Evolutionary conservation across 257 asterid genomes (phyloP).

Genomic region (Vinca minor): DNA sequence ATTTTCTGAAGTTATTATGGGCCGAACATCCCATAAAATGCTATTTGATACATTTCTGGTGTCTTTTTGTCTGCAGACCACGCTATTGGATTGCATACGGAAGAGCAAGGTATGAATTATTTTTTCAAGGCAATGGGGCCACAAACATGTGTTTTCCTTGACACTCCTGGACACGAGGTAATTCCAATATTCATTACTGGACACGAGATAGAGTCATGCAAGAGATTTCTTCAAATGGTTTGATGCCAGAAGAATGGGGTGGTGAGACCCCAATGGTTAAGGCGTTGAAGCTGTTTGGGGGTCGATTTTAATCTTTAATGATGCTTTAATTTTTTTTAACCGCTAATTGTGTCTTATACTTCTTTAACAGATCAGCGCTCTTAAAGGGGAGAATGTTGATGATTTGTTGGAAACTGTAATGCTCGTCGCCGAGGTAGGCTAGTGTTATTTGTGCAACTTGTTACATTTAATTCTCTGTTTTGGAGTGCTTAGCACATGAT

Average conservation of each 20-base stretch:
- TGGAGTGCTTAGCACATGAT: not conserved
- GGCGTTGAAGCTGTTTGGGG: slow-evolving; percentile 37
- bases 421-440: slow-evolving; percentile 94
- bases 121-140: slow-evolving; percentile 75
- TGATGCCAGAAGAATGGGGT: slow-evolving; percentile 99
- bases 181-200: not conserved
- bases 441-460: slow-evolving; percentile 10
- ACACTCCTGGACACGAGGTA: slow-evolving; percentile 99
- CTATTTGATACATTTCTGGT: slow-evolving; percentile 22
- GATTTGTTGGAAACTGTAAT: slow-evolving; percentile 88
- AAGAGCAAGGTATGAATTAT: slow-evolving; percentile 72
- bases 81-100: slow-evolving; percentile 83
- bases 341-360: slow-evolving; percentile 23
- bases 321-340: slow-evolving; percentile 7
- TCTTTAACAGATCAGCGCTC: slow-evolving; percentile 81
- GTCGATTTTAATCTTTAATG: slow-evolving; percentile 7
- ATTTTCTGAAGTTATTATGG: not conserved
- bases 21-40: not conserved
- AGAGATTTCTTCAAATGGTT: slow-evolving; percentile 75
- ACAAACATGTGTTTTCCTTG: slow-evolving; percentile 89
- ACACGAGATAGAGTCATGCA: slow-evolving; percentile 84
- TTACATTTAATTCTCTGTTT: slow-evolving; percentile 3
- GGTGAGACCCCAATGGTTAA: slow-evolving; percentile 87
- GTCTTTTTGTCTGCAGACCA: slow-evolving; percentile 60
- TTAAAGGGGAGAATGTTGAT: slow-evolving; percentile 89